Percentiles rank a stretch among this genome's conserved stretches.
Conservation (phyloP, 352 stramenopile species). For the Globisporangium lucens region DNA sequence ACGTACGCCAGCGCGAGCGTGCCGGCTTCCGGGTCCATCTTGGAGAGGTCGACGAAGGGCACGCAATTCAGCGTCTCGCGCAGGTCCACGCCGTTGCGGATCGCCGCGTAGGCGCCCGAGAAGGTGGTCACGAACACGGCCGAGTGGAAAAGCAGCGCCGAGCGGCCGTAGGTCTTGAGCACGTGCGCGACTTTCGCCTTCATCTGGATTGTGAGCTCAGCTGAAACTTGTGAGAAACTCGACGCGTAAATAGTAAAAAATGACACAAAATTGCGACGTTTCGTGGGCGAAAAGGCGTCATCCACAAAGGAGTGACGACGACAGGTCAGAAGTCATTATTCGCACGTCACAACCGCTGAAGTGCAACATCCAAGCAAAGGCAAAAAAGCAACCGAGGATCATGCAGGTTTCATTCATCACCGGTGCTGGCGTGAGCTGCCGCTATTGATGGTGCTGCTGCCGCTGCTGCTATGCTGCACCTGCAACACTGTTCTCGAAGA, state of each 20-base stretch:
- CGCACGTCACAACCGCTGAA: background rate
- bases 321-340: conserved; percentile 4
- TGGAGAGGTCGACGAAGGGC: conserved; percentile 68
- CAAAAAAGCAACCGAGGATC: background rate
- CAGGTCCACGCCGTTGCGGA: conserved; percentile 67
- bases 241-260: conserved; percentile 1
- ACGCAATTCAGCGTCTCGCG: conserved; percentile 47
- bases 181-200: conserved; percentile 71
- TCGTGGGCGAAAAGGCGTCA: background rate
- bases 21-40: conserved; percentile 64
- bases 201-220: conserved; percentile 26
- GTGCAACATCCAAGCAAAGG: background rate
- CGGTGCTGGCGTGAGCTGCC: background rate
- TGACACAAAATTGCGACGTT: conserved; percentile 1
- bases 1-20: conserved; percentile 90
- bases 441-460: background rate
- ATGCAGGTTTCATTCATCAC: conserved; percentile 9
- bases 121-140: conserved; percentile 95
- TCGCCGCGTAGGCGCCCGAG: conserved; percentile 68
- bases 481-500: background rate
- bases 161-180: conserved; percentile 93
- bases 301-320: background rate
- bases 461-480: background rate
- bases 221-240: background rate
- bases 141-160: conserved; percentile 91